phyloP scores from a whole-genome alignment of 1,139 yeast species.

The Kodamaea fungicola region DNA sequence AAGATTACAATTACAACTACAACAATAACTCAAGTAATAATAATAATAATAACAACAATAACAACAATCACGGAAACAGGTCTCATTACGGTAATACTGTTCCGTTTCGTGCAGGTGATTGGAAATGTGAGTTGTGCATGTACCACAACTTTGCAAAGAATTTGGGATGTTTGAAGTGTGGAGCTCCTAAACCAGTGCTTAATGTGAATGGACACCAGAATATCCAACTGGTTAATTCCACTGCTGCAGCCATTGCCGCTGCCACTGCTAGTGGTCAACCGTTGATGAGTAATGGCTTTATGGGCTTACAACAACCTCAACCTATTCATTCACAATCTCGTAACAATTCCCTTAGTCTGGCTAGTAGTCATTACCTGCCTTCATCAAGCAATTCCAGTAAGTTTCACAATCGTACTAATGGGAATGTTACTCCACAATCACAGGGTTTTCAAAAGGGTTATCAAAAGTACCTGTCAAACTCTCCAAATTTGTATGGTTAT shows the following conservation, averaged over 20 bases:
- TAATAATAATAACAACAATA: conserved; percentile 14
- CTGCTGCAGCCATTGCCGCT: conserved; percentile 50
- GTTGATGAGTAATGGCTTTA: conserved; percentile 28
- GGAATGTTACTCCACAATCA: conserved; percentile 18
- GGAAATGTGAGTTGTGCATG: conserved; percentile 88
- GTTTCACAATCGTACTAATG: not conserved
- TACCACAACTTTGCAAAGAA: conserved; percentile 95
- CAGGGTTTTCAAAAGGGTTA: conserved; percentile 15
- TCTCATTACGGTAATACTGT: conserved; percentile 44
- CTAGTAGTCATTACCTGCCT: conserved; percentile 9
- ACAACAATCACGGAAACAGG: conserved; percentile 15
- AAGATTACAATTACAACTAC: conserved; percentile 5
- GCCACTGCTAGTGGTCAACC: conserved; percentile 55
- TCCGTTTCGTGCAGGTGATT: conserved; percentile 95
- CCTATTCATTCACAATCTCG: conserved; percentile 19
- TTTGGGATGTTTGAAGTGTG: conserved; percentile 81
- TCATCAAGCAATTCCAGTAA: conserved; percentile 1
- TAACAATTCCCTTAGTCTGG: conserved; percentile 11
- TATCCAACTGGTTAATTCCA: conserved; percentile 40
- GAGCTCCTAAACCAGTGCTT: conserved; percentile 64
- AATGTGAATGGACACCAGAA: conserved; percentile 23
- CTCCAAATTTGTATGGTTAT: conserved; percentile 25
- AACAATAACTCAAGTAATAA: conserved; percentile 2
- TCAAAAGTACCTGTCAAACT: conserved; percentile 22
- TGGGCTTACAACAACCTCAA: conserved; percentile 30